Conservation (phyloP, 345 rosid species). For the Iberis pinnata region DNA sequence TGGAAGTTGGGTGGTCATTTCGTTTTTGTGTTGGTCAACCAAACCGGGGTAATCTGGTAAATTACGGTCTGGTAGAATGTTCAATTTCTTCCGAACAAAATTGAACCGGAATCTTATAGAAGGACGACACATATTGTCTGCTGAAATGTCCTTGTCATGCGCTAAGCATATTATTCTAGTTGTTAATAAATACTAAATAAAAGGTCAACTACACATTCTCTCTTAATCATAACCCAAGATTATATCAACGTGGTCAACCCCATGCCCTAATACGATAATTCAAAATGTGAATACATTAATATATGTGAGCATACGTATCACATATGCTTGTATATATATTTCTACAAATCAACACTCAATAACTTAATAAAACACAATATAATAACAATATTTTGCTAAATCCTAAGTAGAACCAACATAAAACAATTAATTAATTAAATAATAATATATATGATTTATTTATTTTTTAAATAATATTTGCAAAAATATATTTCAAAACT, state of each 20-base stretch:
- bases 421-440: too few species aligned
- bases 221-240: constrained; percentile 12
- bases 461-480: too few species aligned
- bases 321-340: constrained; percentile 6
- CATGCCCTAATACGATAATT: neutral
- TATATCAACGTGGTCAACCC: neutral
- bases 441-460: too few species aligned
- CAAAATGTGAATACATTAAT: neutral
- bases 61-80: too few species aligned
- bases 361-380: too few species aligned
- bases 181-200: neutral
- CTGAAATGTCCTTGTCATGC: constrained; percentile 10
- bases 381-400: too few species aligned
- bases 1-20: constrained; percentile 9
- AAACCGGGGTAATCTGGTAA: neutral
- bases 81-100: too few species aligned
- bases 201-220: constrained; percentile 10
- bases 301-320: neutral
- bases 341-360: neutral
- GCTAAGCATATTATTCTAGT: constrained; percentile 2
- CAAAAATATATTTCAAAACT: too few species aligned
- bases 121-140: constrained; percentile 18
- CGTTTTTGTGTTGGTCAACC: constrained; percentile 17
- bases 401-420: too few species aligned
- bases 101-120: neutral